Evolutionary conservation across 495 filamentous ascomycete genomes (phyloP), one percentile per base, ranked within the genome.

Genomic region (Podospora anserina): DNA sequence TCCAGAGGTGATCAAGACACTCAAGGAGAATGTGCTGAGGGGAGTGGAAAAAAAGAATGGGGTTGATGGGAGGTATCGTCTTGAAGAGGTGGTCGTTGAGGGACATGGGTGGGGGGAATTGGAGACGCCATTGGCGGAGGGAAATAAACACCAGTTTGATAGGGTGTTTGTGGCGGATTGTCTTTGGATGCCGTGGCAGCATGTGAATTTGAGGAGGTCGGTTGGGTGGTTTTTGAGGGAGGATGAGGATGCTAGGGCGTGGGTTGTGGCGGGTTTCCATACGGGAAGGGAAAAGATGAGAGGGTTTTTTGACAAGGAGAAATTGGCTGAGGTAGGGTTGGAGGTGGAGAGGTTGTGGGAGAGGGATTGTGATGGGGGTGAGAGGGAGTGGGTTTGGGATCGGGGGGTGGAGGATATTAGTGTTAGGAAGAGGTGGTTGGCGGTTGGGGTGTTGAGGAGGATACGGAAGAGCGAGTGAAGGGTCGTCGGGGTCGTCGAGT

Each of bases 121-220:
- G 2, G 69, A 71, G 4, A 85, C 88, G 62, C 55, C 77, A 0
- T 87, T 92, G 70, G 86, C 90, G 1, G 61, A 67, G 2, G 70
- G 68, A 7, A 73, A 88, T 69, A 79, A 79, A 6, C 82, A 81
- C 9, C 67, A 67, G 3, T 96, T 88, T 74, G 88, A 87, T 9
- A 86, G 89, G 63, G 87, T 97, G 27, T 81, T 96, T 39, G 90
- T 89, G 2, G 90, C 91, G 56, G 93, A 97, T 74, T 96, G 92
- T 76, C 82, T 92, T 68, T 97, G 93, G 93, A 92, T 96, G 90
- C 84, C 81, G 15, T 84, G 80, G 74, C 87, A 95, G 80, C 93
- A 97, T 74, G 81, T 78, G 28, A 91, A 91, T 73, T 85, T 97
- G 16, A 83, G 81, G 55, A 78, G 77, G 23, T 92, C 90, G 9